Conservation (phyloP, 192 early-diverging fungal species). For the Linnemannia elongata region DNA sequence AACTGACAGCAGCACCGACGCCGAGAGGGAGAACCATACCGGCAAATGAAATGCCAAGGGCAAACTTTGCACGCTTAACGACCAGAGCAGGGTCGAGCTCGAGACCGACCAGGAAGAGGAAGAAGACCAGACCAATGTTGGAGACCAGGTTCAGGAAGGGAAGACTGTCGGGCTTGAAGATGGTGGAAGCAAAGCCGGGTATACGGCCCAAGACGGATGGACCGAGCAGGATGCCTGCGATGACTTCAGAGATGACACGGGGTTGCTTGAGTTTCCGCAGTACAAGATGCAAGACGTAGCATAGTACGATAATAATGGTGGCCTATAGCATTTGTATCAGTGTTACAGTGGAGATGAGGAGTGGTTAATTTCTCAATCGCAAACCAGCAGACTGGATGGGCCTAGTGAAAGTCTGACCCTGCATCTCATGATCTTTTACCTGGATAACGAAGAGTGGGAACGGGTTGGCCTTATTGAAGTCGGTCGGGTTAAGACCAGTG, state of each 20-base stretch:
- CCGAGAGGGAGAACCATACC: constrained; percentile 90
- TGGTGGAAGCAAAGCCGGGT: constrained; percentile 70
- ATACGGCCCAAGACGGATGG: constrained; percentile 87
- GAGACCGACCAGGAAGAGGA: constrained; percentile 89
- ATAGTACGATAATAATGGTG: constrained; percentile 78
- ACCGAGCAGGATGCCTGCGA: constrained; percentile 92
- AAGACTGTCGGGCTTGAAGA: constrained; percentile 83
- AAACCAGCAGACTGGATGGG: not conserved
- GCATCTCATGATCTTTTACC: constrained; percentile 62
- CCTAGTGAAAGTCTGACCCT: not conserved
- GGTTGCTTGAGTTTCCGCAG: constrained; percentile 83
- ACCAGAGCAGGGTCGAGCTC: constrained; percentile 83
- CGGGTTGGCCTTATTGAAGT: constrained; percentile 65
- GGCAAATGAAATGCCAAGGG: constrained; percentile 76
- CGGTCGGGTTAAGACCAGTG: constrained; percentile 74
- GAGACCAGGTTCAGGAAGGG: constrained; percentile 82
- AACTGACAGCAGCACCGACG: constrained; percentile 80
- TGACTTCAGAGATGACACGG: constrained; percentile 90
- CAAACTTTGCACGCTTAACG: constrained; percentile 64
- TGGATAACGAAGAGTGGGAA: constrained; percentile 86
- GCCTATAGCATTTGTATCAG: constrained; percentile 32
- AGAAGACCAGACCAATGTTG: constrained; percentile 91
- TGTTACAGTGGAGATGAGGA: no score
- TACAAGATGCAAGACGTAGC: constrained; percentile 74
- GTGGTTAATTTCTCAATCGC: not conserved